A percentile compares a stretch with the other conserved stretches of the same genome.
Conservation (phyloP, 345 rosid species). For the Pistacia integerrima region DNA sequence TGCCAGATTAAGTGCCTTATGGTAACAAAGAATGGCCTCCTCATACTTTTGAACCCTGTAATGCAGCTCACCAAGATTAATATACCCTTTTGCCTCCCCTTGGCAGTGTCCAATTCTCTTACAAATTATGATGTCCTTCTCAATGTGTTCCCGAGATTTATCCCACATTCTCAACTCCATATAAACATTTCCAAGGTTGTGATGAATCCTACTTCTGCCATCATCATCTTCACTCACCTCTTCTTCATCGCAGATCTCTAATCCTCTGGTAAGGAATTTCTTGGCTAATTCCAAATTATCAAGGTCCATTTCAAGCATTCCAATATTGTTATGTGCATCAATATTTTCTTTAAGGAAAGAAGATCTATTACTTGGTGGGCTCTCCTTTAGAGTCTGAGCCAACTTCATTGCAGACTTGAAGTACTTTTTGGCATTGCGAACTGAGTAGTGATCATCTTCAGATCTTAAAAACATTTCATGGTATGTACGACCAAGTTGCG, state of each 20-base stretch:
- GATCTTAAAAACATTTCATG: conserved; percentile 66
- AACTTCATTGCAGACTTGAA: conserved; percentile 81
- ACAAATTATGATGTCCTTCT: conserved; percentile 82
- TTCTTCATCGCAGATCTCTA: conserved; percentile 86
- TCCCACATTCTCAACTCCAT: conserved; percentile 75
- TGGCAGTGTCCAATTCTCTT: conserved; percentile 65
- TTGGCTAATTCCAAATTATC: conserved; percentile 78
- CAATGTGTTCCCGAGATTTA: conserved; percentile 68
- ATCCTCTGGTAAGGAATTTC: conserved; percentile 55
- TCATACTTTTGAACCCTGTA: conserved; percentile 75
- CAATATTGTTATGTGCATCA: conserved; percentile 89
- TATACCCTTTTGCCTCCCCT: conserved; percentile 96
- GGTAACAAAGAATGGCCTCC: conserved; percentile 71
- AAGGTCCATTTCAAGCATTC: conserved; percentile 87
- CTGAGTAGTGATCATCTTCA: conserved; percentile 61
- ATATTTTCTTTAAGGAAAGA: conserved; percentile 83
- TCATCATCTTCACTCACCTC: conserved; percentile 76
- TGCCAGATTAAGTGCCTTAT: conserved; percentile 76
- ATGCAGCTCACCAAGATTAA: conserved; percentile 90
- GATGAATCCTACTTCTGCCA: conserved; percentile 84
- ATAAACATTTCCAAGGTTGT: conserved; percentile 82
- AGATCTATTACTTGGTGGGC: conserved; percentile 51
- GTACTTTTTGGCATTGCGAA: conserved; percentile 81
- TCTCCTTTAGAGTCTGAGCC: conserved; percentile 64
- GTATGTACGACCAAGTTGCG: conserved; percentile 93